Evolutionary conservation across 345 rosid genomes (phyloP), one percentile per base, ranked within the genome.

Genomic region (Eutrema yunnanense): DNA sequence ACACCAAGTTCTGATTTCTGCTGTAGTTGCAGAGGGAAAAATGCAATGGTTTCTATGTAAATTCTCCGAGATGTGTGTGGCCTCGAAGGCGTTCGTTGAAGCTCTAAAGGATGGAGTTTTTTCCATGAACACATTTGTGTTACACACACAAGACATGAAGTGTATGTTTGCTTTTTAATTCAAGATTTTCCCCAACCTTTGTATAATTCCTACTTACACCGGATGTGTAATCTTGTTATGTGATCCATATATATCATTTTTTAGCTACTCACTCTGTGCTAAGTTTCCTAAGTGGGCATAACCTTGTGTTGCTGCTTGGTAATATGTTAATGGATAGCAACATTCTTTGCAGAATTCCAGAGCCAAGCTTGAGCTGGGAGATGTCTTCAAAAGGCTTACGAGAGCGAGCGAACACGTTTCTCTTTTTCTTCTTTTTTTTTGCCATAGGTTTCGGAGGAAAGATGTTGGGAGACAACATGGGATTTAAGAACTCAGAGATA

Each of bases 21-120:
- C 79, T 70, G 69, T 65, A 78, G 81, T 76, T 54, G 55, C 51
- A 78, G 74, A 59, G 85, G 70, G 50, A 16, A 14, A 4, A 2
- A 9, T 68, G 65, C 76, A 83, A 73, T 75, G 79, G 70, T 57
- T 9, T 38, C 65, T 75, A 33, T 75, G 72, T 73, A 52, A 65
- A 59, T 69, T 51, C 32, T 73, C 22, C 69, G 73, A 79, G 73
- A 65, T 73, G 81, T 74, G 61, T 73, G 62, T 74, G 64, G 64
- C 36, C 62, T 33, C 32, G 62, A 51, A 52, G 66, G 47, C 26
- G 42, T 71, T 60, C 9, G 43, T 42, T 43, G 72, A 67, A 66
- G 78, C 71, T 70, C 63, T 13, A 60, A 9, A 49, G 6, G 66
- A 46, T 57, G 57, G 74, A 44, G 67, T 70, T 22, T 58, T 11